These are phyloP conservation scores for Solanum medicagineum DNA, from an alignment of 257 asterid species.

Conservation along the genomic window DNA sequence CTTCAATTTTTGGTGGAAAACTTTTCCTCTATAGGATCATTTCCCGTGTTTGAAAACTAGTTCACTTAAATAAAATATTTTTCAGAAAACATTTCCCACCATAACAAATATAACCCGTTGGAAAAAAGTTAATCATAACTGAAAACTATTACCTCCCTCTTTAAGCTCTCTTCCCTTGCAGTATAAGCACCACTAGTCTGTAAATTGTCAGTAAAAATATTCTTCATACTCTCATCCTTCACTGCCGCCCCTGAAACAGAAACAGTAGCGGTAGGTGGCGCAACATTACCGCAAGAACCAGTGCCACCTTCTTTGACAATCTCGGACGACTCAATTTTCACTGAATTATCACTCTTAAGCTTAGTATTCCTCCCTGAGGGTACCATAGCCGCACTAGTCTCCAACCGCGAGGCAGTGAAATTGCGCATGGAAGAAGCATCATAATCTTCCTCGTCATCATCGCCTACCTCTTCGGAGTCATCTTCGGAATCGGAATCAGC, in stretches of 20 bases:
- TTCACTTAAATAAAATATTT: not conserved
- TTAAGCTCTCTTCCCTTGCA: constrained; percentile 88
- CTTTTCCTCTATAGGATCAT: not conserved
- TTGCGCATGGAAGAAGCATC: constrained; percentile 75
- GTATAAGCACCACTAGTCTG: constrained; percentile 95
- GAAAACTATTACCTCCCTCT: constrained; percentile 57
- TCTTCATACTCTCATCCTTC: constrained; percentile 68
- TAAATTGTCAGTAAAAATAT: constrained; percentile 60
- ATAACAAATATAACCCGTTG: not conserved
- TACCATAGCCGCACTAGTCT: constrained; percentile 19
- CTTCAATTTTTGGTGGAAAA: not conserved
- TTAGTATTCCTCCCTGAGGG: constrained; percentile 48
- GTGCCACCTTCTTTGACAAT: constrained; percentile 36
- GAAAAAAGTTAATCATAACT: not conserved
- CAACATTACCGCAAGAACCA: constrained; percentile 20
- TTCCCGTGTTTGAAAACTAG: not conserved
- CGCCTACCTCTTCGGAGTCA: constrained; percentile 80
- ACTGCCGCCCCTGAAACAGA: constrained; percentile 45
- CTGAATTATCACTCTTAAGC: constrained; percentile 56
- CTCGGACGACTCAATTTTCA: constrained; percentile 58
- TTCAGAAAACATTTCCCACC: not conserved
- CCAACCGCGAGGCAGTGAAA: constrained; percentile 80
- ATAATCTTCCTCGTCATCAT: constrained; percentile 73
- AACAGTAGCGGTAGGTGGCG: constrained; percentile 25
- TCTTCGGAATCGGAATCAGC: constrained; percentile 91